Evolutionary conservation across 495 filamentous ascomycete genomes (phyloP).

Genomic region (Xylaria nigripes): DNA sequence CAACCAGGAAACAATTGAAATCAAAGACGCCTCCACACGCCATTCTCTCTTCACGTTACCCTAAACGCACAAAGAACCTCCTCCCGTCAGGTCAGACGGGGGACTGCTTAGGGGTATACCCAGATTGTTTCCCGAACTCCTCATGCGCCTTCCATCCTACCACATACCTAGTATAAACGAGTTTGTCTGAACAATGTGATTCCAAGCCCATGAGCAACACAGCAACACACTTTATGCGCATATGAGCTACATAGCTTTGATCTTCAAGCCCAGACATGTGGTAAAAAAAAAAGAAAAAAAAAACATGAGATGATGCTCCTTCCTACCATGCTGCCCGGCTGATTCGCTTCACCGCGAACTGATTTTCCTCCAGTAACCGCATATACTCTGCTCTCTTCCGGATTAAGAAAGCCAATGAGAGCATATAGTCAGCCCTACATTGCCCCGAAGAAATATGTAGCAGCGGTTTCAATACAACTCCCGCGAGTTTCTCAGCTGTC

Average conservation of each 20-base stretch:
- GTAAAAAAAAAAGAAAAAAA: not conserved
- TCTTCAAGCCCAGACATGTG: too few relatives aligned
- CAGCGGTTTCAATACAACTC: conserved; percentile 31
- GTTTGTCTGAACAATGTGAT: not conserved
- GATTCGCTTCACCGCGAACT: conserved; percentile 17
- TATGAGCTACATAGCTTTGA: too few relatives aligned
- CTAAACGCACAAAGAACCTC: not conserved
- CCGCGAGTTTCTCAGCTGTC: conserved; percentile 38
- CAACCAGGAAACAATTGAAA: not conserved
- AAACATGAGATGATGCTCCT: not conserved
- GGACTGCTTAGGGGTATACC: not conserved
- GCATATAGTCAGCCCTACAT: conserved; percentile 32
- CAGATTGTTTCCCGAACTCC: not conserved
- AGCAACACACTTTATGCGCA: too few relatives aligned
- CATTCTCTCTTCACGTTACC: too few relatives aligned
- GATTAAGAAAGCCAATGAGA: conserved; percentile 38
- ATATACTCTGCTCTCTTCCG: conserved; percentile 37
- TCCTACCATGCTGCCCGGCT: conserved; percentile 30
- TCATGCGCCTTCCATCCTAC: not conserved
- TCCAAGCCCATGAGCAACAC: too few relatives aligned
- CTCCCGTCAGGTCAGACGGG: not conserved
- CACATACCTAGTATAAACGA: not conserved
- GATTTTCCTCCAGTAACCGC: conserved; percentile 22
- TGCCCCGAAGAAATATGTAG: conserved; percentile 28
- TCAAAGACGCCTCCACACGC: not conserved